A percentile compares a stretch with the other conserved stretches of the same genome.
Conservation (phyloP, 192 early-diverging fungal species). For the Coemansia sp. region DNA sequence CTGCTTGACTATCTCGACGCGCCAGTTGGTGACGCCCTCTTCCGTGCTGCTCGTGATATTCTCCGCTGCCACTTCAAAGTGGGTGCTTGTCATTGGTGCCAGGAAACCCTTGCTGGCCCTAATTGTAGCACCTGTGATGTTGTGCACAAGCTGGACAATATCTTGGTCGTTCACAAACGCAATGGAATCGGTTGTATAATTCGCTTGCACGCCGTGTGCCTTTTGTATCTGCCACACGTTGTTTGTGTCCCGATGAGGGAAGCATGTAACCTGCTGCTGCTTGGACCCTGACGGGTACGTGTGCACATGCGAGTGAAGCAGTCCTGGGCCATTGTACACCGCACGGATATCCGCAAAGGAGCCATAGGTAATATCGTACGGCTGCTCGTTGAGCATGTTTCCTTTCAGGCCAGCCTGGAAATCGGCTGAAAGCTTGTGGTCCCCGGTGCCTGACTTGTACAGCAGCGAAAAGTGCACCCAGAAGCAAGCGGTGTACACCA, state of each 20-base stretch:
- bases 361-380: slow-evolving; percentile 44
- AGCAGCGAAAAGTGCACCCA: slow-evolving; percentile 90
- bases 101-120: slow-evolving; percentile 63
- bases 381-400: slow-evolving; percentile 62
- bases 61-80: slow-evolving; percentile 63
- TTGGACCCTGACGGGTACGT: slow-evolving; percentile 64
- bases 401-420: slow-evolving; percentile 86
- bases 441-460: slow-evolving; percentile 81
- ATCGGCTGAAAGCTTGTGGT: slow-evolving; percentile 85
- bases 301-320: slow-evolving; percentile 67
- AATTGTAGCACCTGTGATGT: slow-evolving; percentile 59
- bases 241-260: slow-evolving; percentile 74
- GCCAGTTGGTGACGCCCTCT: slow-evolving; percentile 69
- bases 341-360: slow-evolving; percentile 34
- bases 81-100: slow-evolving; percentile 66
- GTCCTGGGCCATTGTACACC: slow-evolving; percentile 31
- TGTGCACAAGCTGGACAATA: slow-evolving; percentile 74
- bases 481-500: slow-evolving; percentile 84
- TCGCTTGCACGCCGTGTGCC: slow-evolving; percentile 25
- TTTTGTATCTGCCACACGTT: slow-evolving; percentile 64
- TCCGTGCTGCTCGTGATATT: slow-evolving; percentile 66
- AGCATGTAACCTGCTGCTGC: slow-evolving; percentile 88
- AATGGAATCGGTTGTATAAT: slow-evolving; percentile 52
- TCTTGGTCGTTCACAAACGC: slow-evolving; percentile 71
- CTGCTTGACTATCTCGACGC: slow-evolving; percentile 58